Base-by-base conservation (phyloP, 139 green algal genomes). In the Chlorella ohadii region DNA sequence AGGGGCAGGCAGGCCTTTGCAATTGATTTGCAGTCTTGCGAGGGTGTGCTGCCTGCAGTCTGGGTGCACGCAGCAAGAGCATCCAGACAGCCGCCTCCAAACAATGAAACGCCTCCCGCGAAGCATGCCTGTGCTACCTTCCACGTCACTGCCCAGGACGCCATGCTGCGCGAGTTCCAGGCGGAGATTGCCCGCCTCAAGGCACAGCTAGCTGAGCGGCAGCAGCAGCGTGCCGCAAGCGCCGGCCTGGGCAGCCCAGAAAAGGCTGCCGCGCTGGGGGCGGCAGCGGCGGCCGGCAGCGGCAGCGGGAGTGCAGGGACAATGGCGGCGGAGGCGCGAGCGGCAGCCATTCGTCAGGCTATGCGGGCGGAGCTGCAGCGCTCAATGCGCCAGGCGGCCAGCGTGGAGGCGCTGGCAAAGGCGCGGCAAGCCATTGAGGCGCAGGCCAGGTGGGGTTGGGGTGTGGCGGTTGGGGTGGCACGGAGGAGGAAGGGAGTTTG, bases 91-190 rank as follows among this genome's bases (percentile, higher is more conserved):
- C n/a, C n/a, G n/a, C n/a, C n/a, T n/a, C n/a, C n/a, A n/a, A n/a
- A n/a, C n/a, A n/a, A n/a, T n/a, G n/a, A n/a, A n/a, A 12, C 2
- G 20, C 28, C 1, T n/a, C 59, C 2, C 16, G 59, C 28, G n/a
- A 36, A 34, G 27, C 31, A 34, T 68, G 63, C 31, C 44, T 22
- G 1, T 61, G 25, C 73, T 31, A 2, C 6, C 4, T n/a, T 67
- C 41, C 28, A 15, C 31, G 15, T 5, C 79, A 22, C 51, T 4
- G 11, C 51, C 15, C 85, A 91, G 91, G 95, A 98, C 79, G 94
- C 96, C 20, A 96, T 98, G 93, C 87, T 98, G 79, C 87, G 93
- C 12, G 94, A 98, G 88, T 98, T 96, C 86, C 96, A 98, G 89
- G 92, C 96, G 19, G 95, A 98, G 84, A 98, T 98, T 36, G 70